Percentiles rank a stretch among this genome's conserved stretches.
phyloP scores from a whole-genome alignment of 169 alveolate genomes.

The Perkinsus olseni region DNA sequence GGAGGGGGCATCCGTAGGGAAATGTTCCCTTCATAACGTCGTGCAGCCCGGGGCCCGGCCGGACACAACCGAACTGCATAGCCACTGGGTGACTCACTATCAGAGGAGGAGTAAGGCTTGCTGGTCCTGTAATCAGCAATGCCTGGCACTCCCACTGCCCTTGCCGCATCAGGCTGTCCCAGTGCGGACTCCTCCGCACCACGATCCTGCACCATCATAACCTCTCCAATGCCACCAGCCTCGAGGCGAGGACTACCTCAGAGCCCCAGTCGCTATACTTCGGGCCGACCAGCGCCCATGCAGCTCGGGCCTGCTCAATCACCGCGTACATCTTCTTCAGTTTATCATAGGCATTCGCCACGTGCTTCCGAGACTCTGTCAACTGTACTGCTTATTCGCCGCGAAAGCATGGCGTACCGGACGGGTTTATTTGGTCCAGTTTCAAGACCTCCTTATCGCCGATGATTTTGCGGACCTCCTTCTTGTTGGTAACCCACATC shows the following conservation, averaged over 20 bases:
- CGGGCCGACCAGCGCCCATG: neutral
- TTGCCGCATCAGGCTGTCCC: neutral
- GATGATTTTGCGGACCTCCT: neutral
- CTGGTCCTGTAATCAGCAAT: neutral
- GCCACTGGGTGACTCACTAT: neutral
- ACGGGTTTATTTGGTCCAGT: neutral
- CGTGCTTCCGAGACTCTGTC: neutral
- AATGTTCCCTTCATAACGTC: too few species aligned
- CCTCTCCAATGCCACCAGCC: neutral
- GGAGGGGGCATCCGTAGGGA: too few species aligned
- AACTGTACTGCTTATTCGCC: neutral
- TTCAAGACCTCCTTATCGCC: neutral
- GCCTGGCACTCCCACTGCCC: neutral
- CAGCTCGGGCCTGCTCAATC: neutral
- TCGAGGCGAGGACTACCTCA: neutral
- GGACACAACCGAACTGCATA: too few species aligned
- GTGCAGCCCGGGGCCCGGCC: too few species aligned
- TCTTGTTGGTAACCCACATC: neutral
- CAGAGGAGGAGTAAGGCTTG: neutral
- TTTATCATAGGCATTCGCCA: neutral
- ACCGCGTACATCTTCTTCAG: neutral
- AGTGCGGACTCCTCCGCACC: neutral
- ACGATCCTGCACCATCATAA: neutral
- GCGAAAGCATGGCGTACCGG: neutral
- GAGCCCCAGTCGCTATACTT: neutral